Conservation (phyloP, 306 rosid species). For the Trichosanthes cucumerina region DNA sequence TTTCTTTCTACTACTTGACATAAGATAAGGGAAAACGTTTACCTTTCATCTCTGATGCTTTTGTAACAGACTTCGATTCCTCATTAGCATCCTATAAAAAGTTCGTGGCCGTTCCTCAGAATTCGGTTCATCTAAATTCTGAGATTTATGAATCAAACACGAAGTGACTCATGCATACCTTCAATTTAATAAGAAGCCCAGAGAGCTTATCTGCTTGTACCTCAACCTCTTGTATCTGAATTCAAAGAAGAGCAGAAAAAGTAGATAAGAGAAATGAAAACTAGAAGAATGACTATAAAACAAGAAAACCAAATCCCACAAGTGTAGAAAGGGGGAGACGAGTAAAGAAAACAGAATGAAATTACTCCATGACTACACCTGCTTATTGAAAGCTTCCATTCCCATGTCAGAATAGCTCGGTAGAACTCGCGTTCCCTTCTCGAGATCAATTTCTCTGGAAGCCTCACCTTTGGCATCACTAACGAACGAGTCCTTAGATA, state of each 20-base stretch:
- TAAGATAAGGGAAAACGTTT: constrained; percentile 2
- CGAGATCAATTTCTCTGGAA: constrained; percentile 65
- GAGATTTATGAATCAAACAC: background rate
- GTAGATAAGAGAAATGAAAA: background rate
- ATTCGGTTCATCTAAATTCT: background rate
- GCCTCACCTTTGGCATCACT: constrained; percentile 47
- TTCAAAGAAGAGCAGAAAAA: constrained; percentile 3
- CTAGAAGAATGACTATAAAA: background rate
- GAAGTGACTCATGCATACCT: constrained; percentile 34
- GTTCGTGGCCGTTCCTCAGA: background rate
- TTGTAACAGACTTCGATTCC: constrained; percentile 87
- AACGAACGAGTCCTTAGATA: constrained; percentile 67
- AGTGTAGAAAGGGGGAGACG: background rate
- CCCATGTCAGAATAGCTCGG: constrained; percentile 43
- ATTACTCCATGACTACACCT: constrained; percentile 30
- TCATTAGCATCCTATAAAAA: constrained; percentile 58
- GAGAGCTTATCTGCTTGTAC: constrained; percentile 61
- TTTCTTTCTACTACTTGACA: background rate
- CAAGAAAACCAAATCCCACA: background rate
- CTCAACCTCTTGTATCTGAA: constrained; percentile 62
- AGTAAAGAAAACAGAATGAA: background rate
- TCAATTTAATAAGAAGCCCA: constrained; percentile 57
- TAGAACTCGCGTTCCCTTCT: constrained; percentile 61
- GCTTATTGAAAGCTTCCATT: constrained; percentile 74
- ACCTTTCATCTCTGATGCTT: constrained; percentile 92